A percentile compares a stretch with the other conserved stretches of the same genome.
phyloP scores from a whole-genome alignment of 306 rosid genomes.

The Urtica urens region DNA sequence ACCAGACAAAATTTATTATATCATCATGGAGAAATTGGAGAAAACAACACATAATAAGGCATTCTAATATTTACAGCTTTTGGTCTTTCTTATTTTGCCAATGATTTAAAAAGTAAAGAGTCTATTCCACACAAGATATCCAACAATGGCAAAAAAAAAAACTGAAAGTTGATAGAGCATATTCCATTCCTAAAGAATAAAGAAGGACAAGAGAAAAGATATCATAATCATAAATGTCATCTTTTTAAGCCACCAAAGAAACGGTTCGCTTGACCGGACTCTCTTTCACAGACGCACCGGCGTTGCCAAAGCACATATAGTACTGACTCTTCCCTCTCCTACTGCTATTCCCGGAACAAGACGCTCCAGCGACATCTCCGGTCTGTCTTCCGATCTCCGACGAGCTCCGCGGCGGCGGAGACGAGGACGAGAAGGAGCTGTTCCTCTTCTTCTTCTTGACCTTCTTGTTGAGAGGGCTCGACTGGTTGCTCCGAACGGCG shows the following conservation, averaged over 20 bases:
- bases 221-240: too few species aligned
- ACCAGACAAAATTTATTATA: too few species aligned
- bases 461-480: constrained; percentile 82
- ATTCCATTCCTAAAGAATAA: too few species aligned
- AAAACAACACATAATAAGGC: too few species aligned
- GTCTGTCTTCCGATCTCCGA: constrained; percentile 46
- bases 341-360: constrained; percentile 39
- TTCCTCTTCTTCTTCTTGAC: constrained; percentile 67
- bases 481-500: constrained; percentile 68
- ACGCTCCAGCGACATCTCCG: constrained; percentile 54
- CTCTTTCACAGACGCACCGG: constrained; percentile 47
- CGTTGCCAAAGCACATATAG: constrained; percentile 75
- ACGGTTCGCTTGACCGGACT: constrained; percentile 30
- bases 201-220: too few species aligned
- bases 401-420: constrained; percentile 51
- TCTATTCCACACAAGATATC: too few species aligned
- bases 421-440: constrained; percentile 56
- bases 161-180: too few species aligned
- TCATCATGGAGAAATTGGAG: too few species aligned
- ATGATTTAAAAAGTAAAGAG: too few species aligned
- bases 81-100: too few species aligned
- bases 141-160: too few species aligned
- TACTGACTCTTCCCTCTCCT: constrained; percentile 56
- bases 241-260: constrained; percentile 58
- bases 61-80: too few species aligned